Evolutionary conservation across 805 yeast genomes (phyloP), one percentile per base, ranked within the genome.

Genomic region (Candida pseudofarinosa): DNA sequence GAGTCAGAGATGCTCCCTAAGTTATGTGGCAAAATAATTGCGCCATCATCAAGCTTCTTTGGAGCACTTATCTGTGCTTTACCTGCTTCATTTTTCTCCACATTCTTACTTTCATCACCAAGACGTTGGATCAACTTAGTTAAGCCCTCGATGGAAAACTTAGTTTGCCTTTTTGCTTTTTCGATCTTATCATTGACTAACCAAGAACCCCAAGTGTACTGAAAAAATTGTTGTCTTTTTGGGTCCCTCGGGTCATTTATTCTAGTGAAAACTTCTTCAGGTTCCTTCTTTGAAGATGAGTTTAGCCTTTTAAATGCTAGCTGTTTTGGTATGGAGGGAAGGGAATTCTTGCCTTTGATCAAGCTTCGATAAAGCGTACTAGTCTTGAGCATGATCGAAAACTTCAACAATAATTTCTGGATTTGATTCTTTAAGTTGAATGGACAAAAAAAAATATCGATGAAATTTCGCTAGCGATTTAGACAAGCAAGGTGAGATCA

Each of bases 141-240:
- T 40, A 87, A 67, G 3, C 97, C 98, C 56, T 81, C 82, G 40
- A 93, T 73, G 2, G 93, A 83, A 63, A 91, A 91, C 49, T 73
- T 75, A 16, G 97, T 91, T 43, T 76, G 77, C 64, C 99, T 80
- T 52, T 79, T 80, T 13, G 74, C 79, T 56, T 87, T 85, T 60
- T 93, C 90, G 26, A 63, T 64, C 43, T 73, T 75, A 59, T 93
- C 96, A 58, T 91, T 79, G 49, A 74, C 79, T 54, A 90, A 68
- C 98, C 98, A 91, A 4, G 96, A 77, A 38, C 99, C 99, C 95
- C 98, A 91, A 2, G 93, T 73, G 60, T 89, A 91, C 53, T 85
- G 80, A 71, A 88, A 91, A 56, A 93, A 87, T 35, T 79, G 72
- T 43, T 76, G 77, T 62, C 90, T 74, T 39, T 79, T 67, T 8